phyloP scores from a whole-genome alignment of 768 basidiomycete genomes.

The Auricularia auricula-judae region DNA sequence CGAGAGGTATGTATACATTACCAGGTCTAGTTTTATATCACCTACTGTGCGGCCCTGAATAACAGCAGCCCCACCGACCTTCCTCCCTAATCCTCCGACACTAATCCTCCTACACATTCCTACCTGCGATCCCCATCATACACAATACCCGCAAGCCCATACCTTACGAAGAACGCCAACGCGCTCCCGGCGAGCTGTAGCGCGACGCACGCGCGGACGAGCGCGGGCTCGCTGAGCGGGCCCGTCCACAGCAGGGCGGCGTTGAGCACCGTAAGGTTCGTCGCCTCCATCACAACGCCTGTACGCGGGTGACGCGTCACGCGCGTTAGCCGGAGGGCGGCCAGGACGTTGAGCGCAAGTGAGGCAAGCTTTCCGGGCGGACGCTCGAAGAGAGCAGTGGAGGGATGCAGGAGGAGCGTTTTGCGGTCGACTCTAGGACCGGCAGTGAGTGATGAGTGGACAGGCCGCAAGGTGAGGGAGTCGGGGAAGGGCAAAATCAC shows the following conservation, averaged over 20 bases:
- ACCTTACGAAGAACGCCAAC: constrained; percentile 76
- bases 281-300: constrained; percentile 54
- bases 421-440: constrained; percentile 54
- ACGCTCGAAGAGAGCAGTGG: constrained; percentile 47
- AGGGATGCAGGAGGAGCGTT: constrained; percentile 72
- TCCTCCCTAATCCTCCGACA: background rate
- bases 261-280: constrained; percentile 89
- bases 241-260: constrained; percentile 70
- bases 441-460: background rate
- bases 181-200: constrained; percentile 60
- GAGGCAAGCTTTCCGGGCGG: constrained; percentile 45
- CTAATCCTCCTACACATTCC: background rate
- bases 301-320: constrained; percentile 45
- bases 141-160: constrained; percentile 78
- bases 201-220: constrained; percentile 62
- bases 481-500: constrained; percentile 29
- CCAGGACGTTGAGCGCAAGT: constrained; percentile 47
- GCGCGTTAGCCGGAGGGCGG: constrained; percentile 53
- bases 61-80: too few species aligned
- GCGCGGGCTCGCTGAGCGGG: constrained; percentile 72
- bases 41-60: too few species aligned
- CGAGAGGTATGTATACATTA: too few species aligned
- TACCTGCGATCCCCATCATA: constrained; percentile 87
- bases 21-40: too few species aligned
- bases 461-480: background rate